Conservation (phyloP, 495 filamentous ascomycete genomes). For the Hypoxylon perforatum region DNA sequence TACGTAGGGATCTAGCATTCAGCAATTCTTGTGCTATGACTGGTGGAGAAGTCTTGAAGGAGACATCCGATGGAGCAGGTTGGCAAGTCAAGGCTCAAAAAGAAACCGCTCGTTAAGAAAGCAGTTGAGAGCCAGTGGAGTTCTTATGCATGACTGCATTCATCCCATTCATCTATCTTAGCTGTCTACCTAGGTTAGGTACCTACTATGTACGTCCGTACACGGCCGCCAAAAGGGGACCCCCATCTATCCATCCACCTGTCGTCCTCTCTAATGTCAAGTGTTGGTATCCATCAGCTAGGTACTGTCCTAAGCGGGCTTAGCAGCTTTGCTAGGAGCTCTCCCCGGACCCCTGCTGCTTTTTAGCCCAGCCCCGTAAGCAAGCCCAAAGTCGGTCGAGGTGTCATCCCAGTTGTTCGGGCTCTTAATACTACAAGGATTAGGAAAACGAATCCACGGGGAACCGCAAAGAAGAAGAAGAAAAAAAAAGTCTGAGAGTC, state of each 20-base stretch:
- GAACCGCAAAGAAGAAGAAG: neutral
- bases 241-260: neutral
- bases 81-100: conserved; percentile 16
- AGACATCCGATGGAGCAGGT: conserved; percentile 25
- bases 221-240: conserved; percentile 8
- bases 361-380: conserved; percentile 25
- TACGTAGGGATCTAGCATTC: neutral
- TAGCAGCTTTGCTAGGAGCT: conserved; percentile 29
- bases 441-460: conserved; percentile 21
- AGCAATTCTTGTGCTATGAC: conserved; percentile 17
- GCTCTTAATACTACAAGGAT: conserved; percentile 31
- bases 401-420: conserved; percentile 44
- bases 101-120: conserved; percentile 26
- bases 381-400: conserved; percentile 29
- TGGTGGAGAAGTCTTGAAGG: conserved; percentile 35
- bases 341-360: conserved; percentile 35
- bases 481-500: conserved; percentile 4
- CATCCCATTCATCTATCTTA: neutral
- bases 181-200: too few species aligned
- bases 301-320: conserved; percentile 1
- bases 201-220: neutral
- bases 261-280: neutral
- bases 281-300: too few species aligned
- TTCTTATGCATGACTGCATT: conserved; percentile 21
- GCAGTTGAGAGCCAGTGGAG: conserved; percentile 20